These are phyloP conservation scores for Aspergillus unguis DNA, from an alignment of 2,329 filamentous ascomycete species.

Conservation along the genomic window DNA sequence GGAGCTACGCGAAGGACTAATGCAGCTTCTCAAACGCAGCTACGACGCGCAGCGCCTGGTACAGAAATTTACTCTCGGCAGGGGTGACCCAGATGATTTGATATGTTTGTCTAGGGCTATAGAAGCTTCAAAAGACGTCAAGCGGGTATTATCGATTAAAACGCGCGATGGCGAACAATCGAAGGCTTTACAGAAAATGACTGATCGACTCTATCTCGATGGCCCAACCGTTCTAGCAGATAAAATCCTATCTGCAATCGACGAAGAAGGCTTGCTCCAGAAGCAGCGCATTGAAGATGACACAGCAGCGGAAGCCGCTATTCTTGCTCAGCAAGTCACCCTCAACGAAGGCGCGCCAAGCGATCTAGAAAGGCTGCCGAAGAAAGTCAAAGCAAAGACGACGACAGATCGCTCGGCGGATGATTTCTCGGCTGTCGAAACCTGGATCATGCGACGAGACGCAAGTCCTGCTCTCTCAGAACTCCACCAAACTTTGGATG, in stretches of 20 bases:
- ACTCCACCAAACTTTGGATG: slow-evolving; percentile 66
- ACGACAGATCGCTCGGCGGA: slow-evolving; percentile 27
- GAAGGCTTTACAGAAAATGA: slow-evolving; percentile 28
- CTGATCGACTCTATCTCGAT: slow-evolving; percentile 48
- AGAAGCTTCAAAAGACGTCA: slow-evolving; percentile 65
- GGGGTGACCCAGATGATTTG: slow-evolving; percentile 89
- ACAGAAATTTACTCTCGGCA: slow-evolving; percentile 89
- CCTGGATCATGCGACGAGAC: slow-evolving; percentile 61
- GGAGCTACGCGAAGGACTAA: slow-evolving; percentile 66
- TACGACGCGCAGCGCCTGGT: slow-evolving; percentile 86
- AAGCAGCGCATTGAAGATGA: slow-evolving; percentile 74
- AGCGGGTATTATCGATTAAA: slow-evolving; percentile 29
- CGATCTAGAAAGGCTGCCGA: slow-evolving; percentile 57
- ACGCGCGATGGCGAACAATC: slow-evolving; percentile 23
- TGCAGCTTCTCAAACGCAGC: slow-evolving; percentile 66
- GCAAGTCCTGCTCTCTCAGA: slow-evolving; percentile 65
- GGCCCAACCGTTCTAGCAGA: slow-evolving; percentile 66
- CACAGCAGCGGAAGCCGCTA: slow-evolving; percentile 66
- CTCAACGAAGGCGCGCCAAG: slow-evolving; percentile 61
- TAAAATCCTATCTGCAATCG: slow-evolving; percentile 74
- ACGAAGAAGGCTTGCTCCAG: slow-evolving; percentile 83
- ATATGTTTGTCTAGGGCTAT: slow-evolving; percentile 80
- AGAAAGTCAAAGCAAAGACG: slow-evolving; percentile 38
- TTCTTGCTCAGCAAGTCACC: slow-evolving; percentile 69
- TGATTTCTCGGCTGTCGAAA: slow-evolving; percentile 47